phyloP scores from a whole-genome alignment of 345 rosid genomes.

The Tarenaya hassleriana region DNA sequence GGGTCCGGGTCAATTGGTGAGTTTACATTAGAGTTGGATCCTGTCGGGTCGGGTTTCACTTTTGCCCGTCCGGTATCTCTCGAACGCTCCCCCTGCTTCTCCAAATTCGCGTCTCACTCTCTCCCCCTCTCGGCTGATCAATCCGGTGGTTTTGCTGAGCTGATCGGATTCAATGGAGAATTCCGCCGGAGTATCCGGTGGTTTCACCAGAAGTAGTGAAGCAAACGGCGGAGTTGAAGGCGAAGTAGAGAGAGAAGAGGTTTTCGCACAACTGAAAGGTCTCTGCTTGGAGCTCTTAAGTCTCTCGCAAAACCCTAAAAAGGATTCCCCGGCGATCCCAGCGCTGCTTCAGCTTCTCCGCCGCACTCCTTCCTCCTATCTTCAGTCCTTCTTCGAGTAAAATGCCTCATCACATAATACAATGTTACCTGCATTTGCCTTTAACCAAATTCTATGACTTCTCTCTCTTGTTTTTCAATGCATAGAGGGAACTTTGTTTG shows the following conservation, averaged over 20 bases:
- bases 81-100: conserved; percentile 8
- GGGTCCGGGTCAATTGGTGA: background rate
- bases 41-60: conserved; percentile 4
- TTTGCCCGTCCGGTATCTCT: background rate
- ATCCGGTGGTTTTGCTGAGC: background rate
- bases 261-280: conserved; percentile 44
- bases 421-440: background rate
- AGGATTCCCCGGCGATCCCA: conserved; percentile 35
- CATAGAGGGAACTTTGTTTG: background rate
- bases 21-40: background rate
- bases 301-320: conserved; percentile 53
- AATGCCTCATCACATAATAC: background rate
- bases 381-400: conserved; percentile 85
- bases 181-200: conserved; percentile 21
- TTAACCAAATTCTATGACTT: background rate
- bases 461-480: background rate
- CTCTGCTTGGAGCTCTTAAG: conserved; percentile 60
- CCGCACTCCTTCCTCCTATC: conserved; percentile 35
- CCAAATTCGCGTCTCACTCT: conserved; percentile 15
- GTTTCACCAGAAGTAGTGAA: conserved; percentile 18
- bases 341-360: conserved; percentile 51
- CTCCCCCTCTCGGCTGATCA: background rate
- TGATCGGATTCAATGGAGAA: conserved; percentile 26
- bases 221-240: conserved; percentile 3
- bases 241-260: conserved; percentile 16